Evolutionary conservation across 2,329 filamentous ascomycete genomes (phyloP), one percentile per base, ranked within the genome.

Genomic region (Knufia petricola): DNA sequence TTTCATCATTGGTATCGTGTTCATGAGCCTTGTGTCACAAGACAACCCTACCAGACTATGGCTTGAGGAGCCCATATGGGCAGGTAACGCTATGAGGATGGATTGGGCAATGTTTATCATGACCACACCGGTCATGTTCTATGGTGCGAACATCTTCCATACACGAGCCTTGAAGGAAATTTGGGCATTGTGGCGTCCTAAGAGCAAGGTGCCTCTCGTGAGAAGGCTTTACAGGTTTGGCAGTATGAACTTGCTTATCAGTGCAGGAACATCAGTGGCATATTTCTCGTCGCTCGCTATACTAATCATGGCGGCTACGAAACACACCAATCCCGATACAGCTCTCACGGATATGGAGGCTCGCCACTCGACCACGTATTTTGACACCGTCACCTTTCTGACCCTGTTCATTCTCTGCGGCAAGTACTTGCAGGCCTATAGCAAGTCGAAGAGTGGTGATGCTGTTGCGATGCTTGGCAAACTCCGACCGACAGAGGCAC

Each of bases 201-300:
- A 80, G 23, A 94, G 87, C 61, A 78, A 76, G 31, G 82, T 82
- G 1, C 85, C 87, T 0, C 63, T 94, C 3, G 58, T 85, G 13
- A 77, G 83, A 57, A 75, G 89, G 12, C 89, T 95, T 60, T 87
- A 88, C 64, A 81, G 85, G n/a, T 95, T 95, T 60, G 89, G 89
- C 7, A 95, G 88, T 69, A 95, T 95, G 89, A 94, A 94, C 62
- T 84, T 94, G 70, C 76, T 95, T 51, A 89, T 95, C 66, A 92
- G 85, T 6, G 74, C 94, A 1, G 89, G 88, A 4, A 94, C 89
- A 0, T 84, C 80, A 1, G 87, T 95, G 52, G 89, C 89, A 1
- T 95, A 94, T 63, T 71, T 94, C 53, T 82, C 87, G 0, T 94
- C 87, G 0, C 69, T 94, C 20, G 83, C 80, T 13, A 81, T 94